phyloP scores from a whole-genome alignment of 2,329 filamentous ascomycete genomes.

The Cladosporium sp. region DNA sequence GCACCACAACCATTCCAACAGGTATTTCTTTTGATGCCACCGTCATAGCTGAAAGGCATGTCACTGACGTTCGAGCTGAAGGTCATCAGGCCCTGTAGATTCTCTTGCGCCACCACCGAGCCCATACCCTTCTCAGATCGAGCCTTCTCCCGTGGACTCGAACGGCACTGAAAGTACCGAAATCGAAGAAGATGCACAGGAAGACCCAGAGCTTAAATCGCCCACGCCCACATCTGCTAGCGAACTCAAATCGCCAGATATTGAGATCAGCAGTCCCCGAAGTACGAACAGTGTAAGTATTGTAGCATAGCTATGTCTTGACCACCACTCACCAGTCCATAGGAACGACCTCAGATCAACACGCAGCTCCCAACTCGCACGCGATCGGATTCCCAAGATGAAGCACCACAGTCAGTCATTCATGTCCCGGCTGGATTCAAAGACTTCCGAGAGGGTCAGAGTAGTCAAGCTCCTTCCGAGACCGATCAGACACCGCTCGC shows the following conservation, averaged over 20 bases:
- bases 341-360: conserved; percentile 47
- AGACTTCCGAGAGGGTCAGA: conserved; percentile 54
- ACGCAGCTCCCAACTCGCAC: conserved; percentile 45
- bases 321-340: conserved; percentile 14
- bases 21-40: conserved; percentile 33
- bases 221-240: conserved; percentile 25
- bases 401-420: conserved; percentile 86
- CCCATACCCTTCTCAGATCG: conserved; percentile 65
- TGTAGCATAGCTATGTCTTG: conserved; percentile 19
- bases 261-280: conserved; percentile 37
- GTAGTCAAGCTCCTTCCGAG: conserved; percentile 11
- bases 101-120: conserved; percentile 51
- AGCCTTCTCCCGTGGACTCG: conserved; percentile 82
- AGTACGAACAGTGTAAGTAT: conserved; percentile 37
- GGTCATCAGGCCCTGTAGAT: conserved; percentile 50
- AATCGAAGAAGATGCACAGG: conserved; percentile 77
- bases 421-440: conserved; percentile 84
- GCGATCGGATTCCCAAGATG: conserved; percentile 60
- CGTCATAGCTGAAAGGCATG: background rate
- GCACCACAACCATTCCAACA: conserved; percentile 41
- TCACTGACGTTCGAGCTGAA: conserved; percentile 34
- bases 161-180: conserved; percentile 82
- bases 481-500: conserved; percentile 27
- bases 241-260: conserved; percentile 34
- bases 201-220: conserved; percentile 48